Evolutionary conservation across 164 flowering plant species (phyloP), one percentile per base, ranked within the genome.

Genomic region (Vitis riparia): DNA sequence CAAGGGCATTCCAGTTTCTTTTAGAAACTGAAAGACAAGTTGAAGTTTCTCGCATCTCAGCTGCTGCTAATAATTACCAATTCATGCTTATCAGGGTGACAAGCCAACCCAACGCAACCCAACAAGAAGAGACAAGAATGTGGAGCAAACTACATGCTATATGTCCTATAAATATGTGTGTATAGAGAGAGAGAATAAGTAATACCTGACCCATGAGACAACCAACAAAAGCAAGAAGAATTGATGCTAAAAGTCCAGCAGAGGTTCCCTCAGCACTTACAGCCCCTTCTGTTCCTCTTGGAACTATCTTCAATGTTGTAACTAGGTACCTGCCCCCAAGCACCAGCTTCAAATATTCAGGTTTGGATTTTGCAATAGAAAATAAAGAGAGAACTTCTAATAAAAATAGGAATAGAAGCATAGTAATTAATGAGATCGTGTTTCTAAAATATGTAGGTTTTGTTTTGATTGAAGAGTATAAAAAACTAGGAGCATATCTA

Each of bases 211-310:
- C 89, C 75, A 84, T 37, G 60, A 85, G 71, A 83, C 72, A 86
- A 71, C 89, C 91, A 83, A 85, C 73, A 58, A 68, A 82, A 27
- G 97, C 94, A 81, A 95, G 96, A 75, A 85, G 59, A 66, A 85
- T 58, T 61, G 98, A 85, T 64, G 92, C 99, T 23, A 93, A 30
- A 69, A 93, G 69, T 58, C 99, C 99, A 66, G 99, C 94, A 65
- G 88, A 9, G 53, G 99, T 95, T 81, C 99, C 99, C 75, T 95
- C 99, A 50, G 87, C 76, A 77, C 98, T 95, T 7, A 95, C 91
- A 74, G 98, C 98, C 65, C 99, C 99, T 84, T 93, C 99, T 15
- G 97, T 95, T 78, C 98, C 98, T 66, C 94, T 79, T 16, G 97
- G 94, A 51, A 95, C 99, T 55, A 90, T 76, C 87, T 93, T 91